Evolutionary conservation across 2,329 filamentous ascomycete species (phyloP).

Genomic region (Ilyonectria sp.): DNA sequence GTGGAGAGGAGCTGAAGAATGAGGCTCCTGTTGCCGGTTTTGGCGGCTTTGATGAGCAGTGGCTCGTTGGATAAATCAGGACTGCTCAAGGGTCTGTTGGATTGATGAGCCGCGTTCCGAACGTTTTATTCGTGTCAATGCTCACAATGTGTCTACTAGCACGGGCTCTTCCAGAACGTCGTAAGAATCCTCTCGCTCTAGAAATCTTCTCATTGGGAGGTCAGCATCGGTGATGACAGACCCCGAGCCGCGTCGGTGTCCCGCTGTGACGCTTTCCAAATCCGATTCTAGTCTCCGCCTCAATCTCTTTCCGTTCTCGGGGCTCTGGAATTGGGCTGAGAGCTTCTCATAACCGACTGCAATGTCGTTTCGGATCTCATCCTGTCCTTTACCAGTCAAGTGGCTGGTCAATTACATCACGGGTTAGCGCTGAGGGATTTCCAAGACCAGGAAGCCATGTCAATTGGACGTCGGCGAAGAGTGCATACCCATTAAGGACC

Average conservation of each 20-base stretch:
- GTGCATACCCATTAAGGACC: conserved; percentile 3
- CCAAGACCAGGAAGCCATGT: not conserved
- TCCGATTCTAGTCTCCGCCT: not conserved
- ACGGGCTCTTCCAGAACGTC: not conserved
- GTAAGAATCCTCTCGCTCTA: not conserved
- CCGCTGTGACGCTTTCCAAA: conserved; percentile 2
- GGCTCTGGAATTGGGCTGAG: conserved; percentile 1
- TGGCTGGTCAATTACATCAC: not conserved
- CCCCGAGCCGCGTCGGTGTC: not conserved
- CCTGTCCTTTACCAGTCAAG: conserved; percentile 3
- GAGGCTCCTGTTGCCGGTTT: not conserved
- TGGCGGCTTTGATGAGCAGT: conserved; percentile 1
- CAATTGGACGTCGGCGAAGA: not conserved
- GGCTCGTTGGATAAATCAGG: not conserved
- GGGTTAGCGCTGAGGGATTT: not conserved
- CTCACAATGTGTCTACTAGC: not conserved
- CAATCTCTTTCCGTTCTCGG: not conserved
- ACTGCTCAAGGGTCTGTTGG: not conserved
- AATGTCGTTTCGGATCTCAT: not conserved
- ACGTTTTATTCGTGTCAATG: not conserved
- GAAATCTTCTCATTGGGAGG: not conserved
- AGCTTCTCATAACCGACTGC: not conserved
- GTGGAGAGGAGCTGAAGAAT: not conserved
- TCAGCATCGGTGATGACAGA: not conserved
- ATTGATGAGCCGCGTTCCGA: not conserved